Conservation (phyloP, 345 rosid species). For the Noccaea caerulescens region DNA sequence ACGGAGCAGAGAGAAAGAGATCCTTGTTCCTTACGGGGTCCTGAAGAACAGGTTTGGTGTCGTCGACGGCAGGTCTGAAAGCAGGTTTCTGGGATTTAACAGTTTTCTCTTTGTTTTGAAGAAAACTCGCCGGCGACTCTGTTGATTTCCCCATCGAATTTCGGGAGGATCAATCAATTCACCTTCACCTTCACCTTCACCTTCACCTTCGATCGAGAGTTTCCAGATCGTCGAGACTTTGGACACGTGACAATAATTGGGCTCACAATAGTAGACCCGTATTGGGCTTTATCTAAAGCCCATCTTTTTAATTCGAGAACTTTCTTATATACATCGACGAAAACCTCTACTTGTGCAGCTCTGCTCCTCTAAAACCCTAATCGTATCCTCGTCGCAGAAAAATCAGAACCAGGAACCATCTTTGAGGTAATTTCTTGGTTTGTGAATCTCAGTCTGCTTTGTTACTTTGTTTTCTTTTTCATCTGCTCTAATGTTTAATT, state of each 20-base stretch:
- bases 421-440: constrained; percentile 21
- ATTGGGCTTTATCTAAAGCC: constrained; percentile 37
- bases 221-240: background rate
- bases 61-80: constrained; percentile 68
- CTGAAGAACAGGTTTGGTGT: constrained; percentile 74
- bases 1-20: background rate
- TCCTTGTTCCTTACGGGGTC: constrained; percentile 64
- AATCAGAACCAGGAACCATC: background rate
- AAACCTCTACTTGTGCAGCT: background rate
- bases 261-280: background rate
- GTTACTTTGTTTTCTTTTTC: background rate
- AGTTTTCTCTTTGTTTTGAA: background rate
- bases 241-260: constrained; percentile 5
- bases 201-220: background rate
- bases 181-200: too few species aligned
- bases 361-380: constrained; percentile 35
- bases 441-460: background rate
- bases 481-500: background rate
- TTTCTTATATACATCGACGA: background rate
- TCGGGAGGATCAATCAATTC: too few species aligned
- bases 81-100: constrained; percentile 53
- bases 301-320: background rate
- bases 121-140: constrained; percentile 29
- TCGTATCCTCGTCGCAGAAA: constrained; percentile 14
- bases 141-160: constrained; percentile 36